Evolutionary conservation across 2,329 filamentous ascomycete species (phyloP), one percentile per base, ranked within the genome.

Genomic region (Emmonsiellopsis sp.): DNA sequence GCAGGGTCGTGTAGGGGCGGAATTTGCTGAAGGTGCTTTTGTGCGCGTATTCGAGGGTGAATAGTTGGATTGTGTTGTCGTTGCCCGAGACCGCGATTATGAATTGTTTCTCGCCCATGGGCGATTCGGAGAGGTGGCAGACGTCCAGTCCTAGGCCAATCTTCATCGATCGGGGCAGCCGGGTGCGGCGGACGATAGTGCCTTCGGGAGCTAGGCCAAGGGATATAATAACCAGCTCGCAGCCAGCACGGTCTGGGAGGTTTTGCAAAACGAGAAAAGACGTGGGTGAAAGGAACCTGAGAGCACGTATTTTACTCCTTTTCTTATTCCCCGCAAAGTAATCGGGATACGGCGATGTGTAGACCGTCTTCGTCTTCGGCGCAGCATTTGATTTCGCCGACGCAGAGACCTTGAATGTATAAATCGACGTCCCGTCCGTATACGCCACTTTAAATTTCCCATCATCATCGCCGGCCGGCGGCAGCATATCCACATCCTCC

Each of bases 61-160:
- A 86, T 32, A 95, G 73, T 5, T 81, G 82, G 58, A 95, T 84
- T 9, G 88, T 89, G 56, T 84, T 83, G 67, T 94, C 87, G 61
- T 87, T 86, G 7, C 85, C 86, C 2, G 87, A 87, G 11, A 94
- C 82, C 6, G 90, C 91, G 59, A 95, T 78, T 46, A 86, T 80
- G 58, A 89, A 86, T 69, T 96, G 89, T 46, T 84, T 81, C 55
- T 86, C 83, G 51, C 80, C 81, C 50, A 82, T 73, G 1, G 77
- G 71, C 5, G 76, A 68, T 6, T 80, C 72, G 8, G 80, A 77
- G 8, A 96, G 77, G 54, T 85, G 82, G 55, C 83, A 83, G 49
- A 92, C 82, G 49, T 93, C 87, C 49, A 97, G 76, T 8, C 86
- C 86, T 0, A 88, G 86, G 3, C 87, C 87, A 53, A 87, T 85